Evolutionary conservation across 805 yeast genomes (phyloP).

Genomic region (Clavispora phyllophila): DNA sequence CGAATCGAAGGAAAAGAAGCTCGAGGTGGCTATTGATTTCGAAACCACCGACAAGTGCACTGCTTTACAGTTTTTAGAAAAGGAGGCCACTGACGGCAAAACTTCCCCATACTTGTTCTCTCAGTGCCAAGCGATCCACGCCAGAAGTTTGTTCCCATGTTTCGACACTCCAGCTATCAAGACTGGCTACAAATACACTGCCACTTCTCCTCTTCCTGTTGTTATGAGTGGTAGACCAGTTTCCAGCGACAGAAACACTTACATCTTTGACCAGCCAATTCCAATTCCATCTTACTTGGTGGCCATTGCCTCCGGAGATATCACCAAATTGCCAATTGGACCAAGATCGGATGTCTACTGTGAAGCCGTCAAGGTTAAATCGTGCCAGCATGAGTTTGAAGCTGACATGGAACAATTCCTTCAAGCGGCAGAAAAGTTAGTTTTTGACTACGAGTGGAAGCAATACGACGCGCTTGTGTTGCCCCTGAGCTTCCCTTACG

Average conservation of each 20-base stretch:
- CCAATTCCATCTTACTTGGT: constrained; percentile 85
- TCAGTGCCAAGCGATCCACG: constrained; percentile 89
- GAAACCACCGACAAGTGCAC: constrained; percentile 72
- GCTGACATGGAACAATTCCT: constrained; percentile 79
- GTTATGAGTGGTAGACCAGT: constrained; percentile 64
- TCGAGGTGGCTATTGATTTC: constrained; percentile 44
- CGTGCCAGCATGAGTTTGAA: constrained; percentile 75
- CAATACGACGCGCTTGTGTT: constrained; percentile 75
- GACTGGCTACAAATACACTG: constrained; percentile 53
- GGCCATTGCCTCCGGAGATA: constrained; percentile 81
- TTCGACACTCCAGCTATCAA: constrained; percentile 89
- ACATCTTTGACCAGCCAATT: constrained; percentile 61
- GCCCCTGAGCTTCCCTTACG: constrained; percentile 77
- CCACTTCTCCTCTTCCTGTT: constrained; percentile 61
- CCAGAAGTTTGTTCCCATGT: constrained; percentile 81
- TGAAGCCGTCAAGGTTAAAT: constrained; percentile 64
- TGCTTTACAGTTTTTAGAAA: constrained; percentile 81
- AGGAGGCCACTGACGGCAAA: constrained; percentile 68
- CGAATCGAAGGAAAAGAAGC: constrained; percentile 5
- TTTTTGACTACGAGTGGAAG: constrained; percentile 80
- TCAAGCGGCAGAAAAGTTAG: constrained; percentile 67
- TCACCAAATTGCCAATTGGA: constrained; percentile 63
- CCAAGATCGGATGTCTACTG: constrained; percentile 82
- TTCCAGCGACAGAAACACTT: constrained; percentile 22
- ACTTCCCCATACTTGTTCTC: constrained; percentile 72